Percentiles rank a stretch among this genome's conserved stretches.
These are phyloP conservation scores for Erythrophleum fordii DNA, from an alignment of 306 rosid species.

Conservation along the genomic window DNA sequence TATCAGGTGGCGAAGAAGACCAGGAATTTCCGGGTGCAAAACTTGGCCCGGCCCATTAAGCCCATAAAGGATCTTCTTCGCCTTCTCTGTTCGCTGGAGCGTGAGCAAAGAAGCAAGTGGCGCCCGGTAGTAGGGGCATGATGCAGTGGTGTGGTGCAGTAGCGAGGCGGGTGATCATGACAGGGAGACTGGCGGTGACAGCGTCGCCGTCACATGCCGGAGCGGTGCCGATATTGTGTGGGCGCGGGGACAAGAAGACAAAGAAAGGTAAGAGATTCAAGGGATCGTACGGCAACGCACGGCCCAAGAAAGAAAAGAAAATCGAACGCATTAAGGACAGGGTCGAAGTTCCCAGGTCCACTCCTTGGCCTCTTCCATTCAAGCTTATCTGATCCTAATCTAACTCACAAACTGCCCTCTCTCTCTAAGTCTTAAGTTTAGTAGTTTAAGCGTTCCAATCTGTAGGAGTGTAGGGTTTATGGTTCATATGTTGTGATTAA, in stretches of 20 bases:
- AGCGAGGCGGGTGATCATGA: slow-evolving; percentile 56
- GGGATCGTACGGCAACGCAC: slow-evolving; percentile 79
- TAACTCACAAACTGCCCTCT: not conserved
- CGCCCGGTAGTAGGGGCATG: slow-evolving; percentile 34
- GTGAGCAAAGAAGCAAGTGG: slow-evolving; percentile 30
- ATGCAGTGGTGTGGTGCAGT: slow-evolving; percentile 64
- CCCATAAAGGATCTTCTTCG: not conserved
- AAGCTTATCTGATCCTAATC: slow-evolving; percentile 69
- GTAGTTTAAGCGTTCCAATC: not conserved
- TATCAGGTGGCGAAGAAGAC: no score
- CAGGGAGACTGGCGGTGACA: slow-evolving; percentile 38
- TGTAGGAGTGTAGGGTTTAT: slow-evolving; percentile 24
- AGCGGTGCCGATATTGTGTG: slow-evolving; percentile 57
- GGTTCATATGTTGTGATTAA: not conserved
- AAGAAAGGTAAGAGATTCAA: slow-evolving; percentile 92
- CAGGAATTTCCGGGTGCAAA: not conserved
- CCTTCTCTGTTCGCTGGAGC: not conserved
- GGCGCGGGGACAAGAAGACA: slow-evolving; percentile 90
- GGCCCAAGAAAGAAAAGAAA: slow-evolving; percentile 88
- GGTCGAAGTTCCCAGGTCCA: slow-evolving; percentile 93
- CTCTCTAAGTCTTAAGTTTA: not conserved
- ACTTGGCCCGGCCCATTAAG: not conserved
- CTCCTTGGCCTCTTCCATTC: slow-evolving; percentile 99
- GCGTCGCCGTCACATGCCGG: not conserved
- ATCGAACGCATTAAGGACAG: slow-evolving; percentile 87